Base-by-base conservation (phyloP, 805 yeast genomes). In the Ogataea corticis region DNA sequence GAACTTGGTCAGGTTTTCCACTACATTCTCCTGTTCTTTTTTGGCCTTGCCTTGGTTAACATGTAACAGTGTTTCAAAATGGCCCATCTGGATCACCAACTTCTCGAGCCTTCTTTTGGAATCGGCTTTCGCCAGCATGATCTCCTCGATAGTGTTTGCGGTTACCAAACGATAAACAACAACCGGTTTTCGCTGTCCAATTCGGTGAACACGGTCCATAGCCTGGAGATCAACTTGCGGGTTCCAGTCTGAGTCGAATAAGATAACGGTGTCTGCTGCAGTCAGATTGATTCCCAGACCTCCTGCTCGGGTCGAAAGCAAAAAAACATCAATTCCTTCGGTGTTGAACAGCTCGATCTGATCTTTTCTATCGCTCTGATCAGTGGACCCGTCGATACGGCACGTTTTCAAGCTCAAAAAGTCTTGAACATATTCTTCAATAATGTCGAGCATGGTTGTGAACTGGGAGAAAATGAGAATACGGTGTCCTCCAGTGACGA, bases 211-310 rank as follows among this genome's bases (percentile, higher is more conserved):
- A 44, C 99, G 74, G 57, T 91, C 98, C 81, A 92, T 92, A 0
- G 98, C 98, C 63, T 92, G 99, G 41, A 90, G 69, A 66, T 92
- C 98, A 50, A 89, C 95, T 60, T 92, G 97, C 0, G 98, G 99
- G 58, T 92, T 92, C 96, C 97, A 92, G 61, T 92, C 99, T 45
- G 89, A 85, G 59, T 92, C 99, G 60, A 88, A 90, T 10, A 92
- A 57, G 3, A 92, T 79, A 1, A 94, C 98, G 1, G 96, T 83
- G 52, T 94, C 97, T 0, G 98, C 96, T 0, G 85, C 81, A 0
- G 84, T 79, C 44, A 92, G 70, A 59, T 92, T 92, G 34, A 92
- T 80, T 4, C 99, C 99, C 27, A 92, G 74, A 0, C 98, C 98
- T 9, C 97, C 99, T 0, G 98, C 92, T 50, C 98, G 73, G 0